These are phyloP conservation scores for Aegilops sharonensis DNA, from an alignment of 176 grass and related monocot species.

Conservation along the genomic window DNA sequence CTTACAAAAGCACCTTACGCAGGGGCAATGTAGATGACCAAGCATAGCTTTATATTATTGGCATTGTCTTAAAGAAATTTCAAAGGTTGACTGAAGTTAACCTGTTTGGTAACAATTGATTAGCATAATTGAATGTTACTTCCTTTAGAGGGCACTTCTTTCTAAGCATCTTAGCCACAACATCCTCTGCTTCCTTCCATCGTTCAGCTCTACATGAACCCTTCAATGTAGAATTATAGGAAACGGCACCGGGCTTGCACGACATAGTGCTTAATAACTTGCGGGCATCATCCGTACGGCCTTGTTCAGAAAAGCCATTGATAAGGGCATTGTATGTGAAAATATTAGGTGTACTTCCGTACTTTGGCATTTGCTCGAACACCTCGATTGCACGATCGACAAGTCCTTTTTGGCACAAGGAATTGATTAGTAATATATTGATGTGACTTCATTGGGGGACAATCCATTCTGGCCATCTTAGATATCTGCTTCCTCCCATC, in stretches of 20 bases:
- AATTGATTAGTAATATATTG: constrained; percentile 41
- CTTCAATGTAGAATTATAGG: constrained; percentile 47
- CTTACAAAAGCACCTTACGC: background rate
- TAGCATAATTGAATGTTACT: constrained; percentile 46
- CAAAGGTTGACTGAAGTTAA: background rate
- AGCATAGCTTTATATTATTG: background rate
- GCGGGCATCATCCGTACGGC: constrained; percentile 30
- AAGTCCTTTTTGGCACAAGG: constrained; percentile 44
- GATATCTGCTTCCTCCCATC: constrained; percentile 46
- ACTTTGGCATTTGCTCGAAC: constrained; percentile 43
- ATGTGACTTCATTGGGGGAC: constrained; percentile 47
- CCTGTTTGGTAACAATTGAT: constrained; percentile 26
- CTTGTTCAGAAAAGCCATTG: constrained; percentile 49
- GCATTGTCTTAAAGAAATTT: no score
- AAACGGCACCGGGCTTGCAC: constrained; percentile 43
- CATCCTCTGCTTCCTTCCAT: constrained; percentile 40
- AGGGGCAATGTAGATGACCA: background rate
- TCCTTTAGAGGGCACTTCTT: constrained; percentile 46
- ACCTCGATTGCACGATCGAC: constrained; percentile 38
- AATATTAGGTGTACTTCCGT: constrained; percentile 36
- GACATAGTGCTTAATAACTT: constrained; percentile 40
- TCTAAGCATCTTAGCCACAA: constrained; percentile 46
- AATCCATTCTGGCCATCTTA: constrained; percentile 30
- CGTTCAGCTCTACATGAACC: constrained; percentile 45
- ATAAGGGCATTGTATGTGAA: constrained; percentile 49